A percentile compares a stretch with the other conserved stretches of the same genome.
These are phyloP conservation scores for Eucalyptus pumila DNA, from an alignment of 345 rosid genomes.

Conservation along the genomic window DNA sequence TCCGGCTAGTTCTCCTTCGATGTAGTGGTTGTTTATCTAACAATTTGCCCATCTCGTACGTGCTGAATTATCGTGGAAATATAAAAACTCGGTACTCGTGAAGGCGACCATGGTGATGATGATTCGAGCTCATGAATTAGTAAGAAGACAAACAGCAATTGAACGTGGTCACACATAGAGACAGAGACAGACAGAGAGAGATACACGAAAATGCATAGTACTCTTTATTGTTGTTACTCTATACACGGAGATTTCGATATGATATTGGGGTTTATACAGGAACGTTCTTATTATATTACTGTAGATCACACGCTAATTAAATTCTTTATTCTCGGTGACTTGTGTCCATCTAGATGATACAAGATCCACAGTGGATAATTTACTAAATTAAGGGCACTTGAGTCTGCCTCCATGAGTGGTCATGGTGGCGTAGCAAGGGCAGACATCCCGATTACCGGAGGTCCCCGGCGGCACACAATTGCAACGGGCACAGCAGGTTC, in stretches of 20 bases:
- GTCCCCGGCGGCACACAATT: conserved; percentile 83
- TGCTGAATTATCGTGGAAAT: not conserved
- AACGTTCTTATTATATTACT: not conserved
- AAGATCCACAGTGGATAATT: not conserved
- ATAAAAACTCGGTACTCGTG: not conserved
- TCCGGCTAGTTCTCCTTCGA: not conserved
- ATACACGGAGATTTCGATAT: not conserved
- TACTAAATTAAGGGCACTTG: conserved; percentile 50
- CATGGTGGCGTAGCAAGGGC: conserved; percentile 55
- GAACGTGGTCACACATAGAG: no score
- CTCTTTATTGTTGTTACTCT: not conserved
- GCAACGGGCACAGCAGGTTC: conserved; percentile 65
- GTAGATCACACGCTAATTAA: not conserved
- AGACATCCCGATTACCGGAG: conserved; percentile 42
- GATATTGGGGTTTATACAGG: not conserved
- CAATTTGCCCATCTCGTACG: not conserved
- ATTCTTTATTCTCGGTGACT: not conserved
- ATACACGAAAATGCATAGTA: not conserved
- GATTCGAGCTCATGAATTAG: not conserved
- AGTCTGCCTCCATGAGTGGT: conserved; percentile 68
- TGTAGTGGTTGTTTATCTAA: not conserved
- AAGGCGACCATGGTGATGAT: not conserved
- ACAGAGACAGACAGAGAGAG: not conserved
- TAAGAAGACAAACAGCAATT: not conserved
- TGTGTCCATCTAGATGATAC: not conserved